Evolutionary conservation across 2,329 filamentous ascomycete species (phyloP).

Genomic region (Trichoderma pleuroti): DNA sequence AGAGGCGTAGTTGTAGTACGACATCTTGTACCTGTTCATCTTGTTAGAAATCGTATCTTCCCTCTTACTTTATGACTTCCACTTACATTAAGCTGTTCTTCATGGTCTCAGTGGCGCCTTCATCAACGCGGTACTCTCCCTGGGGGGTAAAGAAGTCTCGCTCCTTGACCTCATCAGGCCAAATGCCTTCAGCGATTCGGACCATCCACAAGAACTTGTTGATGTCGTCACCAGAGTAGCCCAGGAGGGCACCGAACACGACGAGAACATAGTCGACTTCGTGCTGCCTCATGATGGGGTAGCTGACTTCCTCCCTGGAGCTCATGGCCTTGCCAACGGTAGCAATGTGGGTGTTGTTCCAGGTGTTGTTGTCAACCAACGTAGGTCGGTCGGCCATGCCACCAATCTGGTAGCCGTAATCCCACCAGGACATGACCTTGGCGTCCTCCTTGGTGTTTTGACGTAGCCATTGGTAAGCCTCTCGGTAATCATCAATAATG

Average conservation of each 20-base stretch:
- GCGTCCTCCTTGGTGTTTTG: constrained; percentile 94
- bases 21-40: constrained; percentile 95
- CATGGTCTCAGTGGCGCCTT: constrained; percentile 93
- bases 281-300: constrained; percentile 96
- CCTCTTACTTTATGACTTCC: background rate
- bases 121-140: constrained; percentile 93
- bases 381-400: constrained; percentile 98
- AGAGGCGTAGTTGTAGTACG: constrained; percentile 93
- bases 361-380: constrained; percentile 98
- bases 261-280: constrained; percentile 99
- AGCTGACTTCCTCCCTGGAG: constrained; percentile 94
- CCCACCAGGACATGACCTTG: constrained; percentile 99
- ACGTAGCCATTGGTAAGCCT: constrained; percentile 98
- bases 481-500: constrained; percentile 98
- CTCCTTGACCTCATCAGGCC: constrained; percentile 99
- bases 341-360: constrained; percentile 99
- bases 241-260: constrained; percentile 91
- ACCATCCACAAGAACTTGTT: constrained; percentile 99
- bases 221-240: constrained; percentile 97
- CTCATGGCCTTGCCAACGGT: constrained; percentile 99
- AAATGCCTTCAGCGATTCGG: constrained; percentile 96
- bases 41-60: constrained; percentile 25
- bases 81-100: constrained; percentile 98
- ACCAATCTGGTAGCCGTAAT: constrained; percentile 99
- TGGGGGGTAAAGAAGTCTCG: constrained; percentile 90